Base-by-base conservation (phyloP, 2,329 filamentous ascomycete species). In the Microthyrium microscopicum region DNA sequence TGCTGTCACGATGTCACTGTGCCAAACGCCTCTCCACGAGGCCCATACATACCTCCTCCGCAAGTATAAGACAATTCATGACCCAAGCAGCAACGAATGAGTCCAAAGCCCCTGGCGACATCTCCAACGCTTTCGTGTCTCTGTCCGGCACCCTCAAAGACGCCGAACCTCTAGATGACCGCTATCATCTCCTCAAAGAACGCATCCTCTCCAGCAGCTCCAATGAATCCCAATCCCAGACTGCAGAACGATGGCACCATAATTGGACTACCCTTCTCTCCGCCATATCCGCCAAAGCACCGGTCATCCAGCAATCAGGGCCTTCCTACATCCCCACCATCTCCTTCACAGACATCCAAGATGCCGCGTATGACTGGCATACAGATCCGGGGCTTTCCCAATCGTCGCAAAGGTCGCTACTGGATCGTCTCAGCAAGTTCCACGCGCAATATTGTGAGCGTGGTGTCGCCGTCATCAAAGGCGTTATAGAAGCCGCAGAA, bases 361-460 rank as follows among this genome's bases (percentile, higher is more conserved):
- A 29, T 12, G 51, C 51, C 3, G 52, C 58, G 34, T 60, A 65
- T 33, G 62, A n/a, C n/a, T n/a, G n/a, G n/a, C n/a, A n/a, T n/a
- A n/a, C n/a, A n/a, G n/a, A n/a, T n/a, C n/a, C n/a, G n/a, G n/a
- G n/a, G n/a, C n/a, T n/a, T n/a, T n/a, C n/a, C n/a, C n/a, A n/a
- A n/a, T n/a, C n/a, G n/a, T n/a, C n/a, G n/a, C n/a, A n/a, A n/a
- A n/a, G n/a, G n/a, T n/a, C n/a, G n/a, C n/a, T n/a, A n/a, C n/a
- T n/a, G n/a, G n/a, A n/a, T n/a, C n/a, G n/a, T n/a, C 67, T 3
- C 56, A 63, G 17, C 55, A 62, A 2, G 79, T 79, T 48, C 61
- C 57, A 33, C 56, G 57, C 30, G 66, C 68, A 44, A n/a, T 58
- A 75, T 33, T 63, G 63, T 43, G 70, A 72, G 44, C 66, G 73